Percentiles rank a stretch among this genome's conserved stretches.
These are phyloP conservation scores for Aspergillus glaucus DNA, from an alignment of 2,329 filamentous ascomycete species.

Conservation along the genomic window DNA sequence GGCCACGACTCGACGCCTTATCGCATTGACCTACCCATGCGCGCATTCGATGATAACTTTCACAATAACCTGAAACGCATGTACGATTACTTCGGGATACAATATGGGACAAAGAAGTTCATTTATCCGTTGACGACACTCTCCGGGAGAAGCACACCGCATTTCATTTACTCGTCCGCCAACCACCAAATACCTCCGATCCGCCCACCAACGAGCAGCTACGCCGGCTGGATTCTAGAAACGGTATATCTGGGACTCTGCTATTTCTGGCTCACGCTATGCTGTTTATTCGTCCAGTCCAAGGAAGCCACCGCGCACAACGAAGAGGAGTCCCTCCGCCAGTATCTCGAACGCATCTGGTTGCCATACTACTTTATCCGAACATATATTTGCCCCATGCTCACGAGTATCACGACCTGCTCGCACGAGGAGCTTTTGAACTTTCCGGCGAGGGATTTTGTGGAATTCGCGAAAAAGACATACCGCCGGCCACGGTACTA, in stretches of 20 bases:
- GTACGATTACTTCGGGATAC: slow-evolving; percentile 50
- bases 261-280: slow-evolving; percentile 50
- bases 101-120: slow-evolving; percentile 47
- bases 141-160: slow-evolving; percentile 22
- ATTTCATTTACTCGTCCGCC: slow-evolving; percentile 52
- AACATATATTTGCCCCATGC: slow-evolving; percentile 50
- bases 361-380: slow-evolving; percentile 44
- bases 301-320: not conserved
- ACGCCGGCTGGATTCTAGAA: slow-evolving; percentile 40
- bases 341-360: slow-evolving; percentile 47
- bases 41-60: slow-evolving; percentile 47
- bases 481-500: slow-evolving; percentile 15
- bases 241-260: slow-evolving; percentile 42
- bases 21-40: slow-evolving; percentile 48
- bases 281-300: slow-evolving; percentile 45
- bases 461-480: slow-evolving; percentile 15
- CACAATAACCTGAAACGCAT: slow-evolving; percentile 52
- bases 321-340: slow-evolving; percentile 39
- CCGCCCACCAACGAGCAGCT: slow-evolving; percentile 27
- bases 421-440: slow-evolving; percentile 15
- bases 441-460: slow-evolving; percentile 16
- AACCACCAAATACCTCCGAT: slow-evolving; percentile 44
- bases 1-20: slow-evolving; percentile 11
- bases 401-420: slow-evolving; percentile 27
- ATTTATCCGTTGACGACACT: slow-evolving; percentile 47